These are phyloP conservation scores for Olyra latifolia DNA, from an alignment of 176 grass and related monocot species.

Conservation along the genomic window DNA sequence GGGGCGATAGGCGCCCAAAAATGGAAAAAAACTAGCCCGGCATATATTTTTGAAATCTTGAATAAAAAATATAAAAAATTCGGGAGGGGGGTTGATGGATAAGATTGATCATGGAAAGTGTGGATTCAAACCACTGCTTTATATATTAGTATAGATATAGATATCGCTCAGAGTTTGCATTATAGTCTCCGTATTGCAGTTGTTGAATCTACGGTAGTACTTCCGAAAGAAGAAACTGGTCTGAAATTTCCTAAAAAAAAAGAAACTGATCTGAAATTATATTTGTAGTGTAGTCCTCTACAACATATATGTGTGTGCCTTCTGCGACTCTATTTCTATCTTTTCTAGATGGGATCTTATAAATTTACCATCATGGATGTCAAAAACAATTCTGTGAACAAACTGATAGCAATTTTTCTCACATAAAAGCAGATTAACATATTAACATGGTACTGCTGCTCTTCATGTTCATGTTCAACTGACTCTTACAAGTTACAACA, in stretches of 20 bases:
- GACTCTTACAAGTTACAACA: neutral
- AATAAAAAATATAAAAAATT: too few species aligned
- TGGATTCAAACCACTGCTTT: too few species aligned
- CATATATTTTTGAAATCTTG: too few species aligned
- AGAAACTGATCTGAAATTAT: too few species aligned
- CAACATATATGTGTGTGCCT: conserved; percentile 16
- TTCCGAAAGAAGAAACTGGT: conserved; percentile 86
- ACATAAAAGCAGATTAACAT: conserved; percentile 25
- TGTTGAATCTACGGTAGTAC: conserved; percentile 58
- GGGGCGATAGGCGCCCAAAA: too few species aligned
- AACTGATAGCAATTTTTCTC: conserved; percentile 2
- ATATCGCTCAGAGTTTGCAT: conserved; percentile 70
- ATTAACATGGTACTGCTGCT: conserved; percentile 22
- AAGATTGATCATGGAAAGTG: too few species aligned
- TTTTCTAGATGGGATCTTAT: conserved; percentile 6
- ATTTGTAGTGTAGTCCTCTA: neutral
- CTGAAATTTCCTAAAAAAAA: too few species aligned
- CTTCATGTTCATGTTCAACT: conserved; percentile 28
- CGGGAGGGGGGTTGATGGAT: too few species aligned
- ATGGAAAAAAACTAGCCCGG: too few species aligned
- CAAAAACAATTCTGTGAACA: conserved; percentile 29
- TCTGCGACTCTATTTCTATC: conserved; percentile 9
- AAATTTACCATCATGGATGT: neutral
- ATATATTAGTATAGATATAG: too few species aligned
- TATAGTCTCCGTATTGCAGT: conserved; percentile 49